A percentile compares a stretch with the other conserved stretches of the same genome.
These are phyloP conservation scores for Chrysoporthe austroafricana DNA, from an alignment of 2,329 filamentous ascomycete genomes.

Conservation along the genomic window DNA sequence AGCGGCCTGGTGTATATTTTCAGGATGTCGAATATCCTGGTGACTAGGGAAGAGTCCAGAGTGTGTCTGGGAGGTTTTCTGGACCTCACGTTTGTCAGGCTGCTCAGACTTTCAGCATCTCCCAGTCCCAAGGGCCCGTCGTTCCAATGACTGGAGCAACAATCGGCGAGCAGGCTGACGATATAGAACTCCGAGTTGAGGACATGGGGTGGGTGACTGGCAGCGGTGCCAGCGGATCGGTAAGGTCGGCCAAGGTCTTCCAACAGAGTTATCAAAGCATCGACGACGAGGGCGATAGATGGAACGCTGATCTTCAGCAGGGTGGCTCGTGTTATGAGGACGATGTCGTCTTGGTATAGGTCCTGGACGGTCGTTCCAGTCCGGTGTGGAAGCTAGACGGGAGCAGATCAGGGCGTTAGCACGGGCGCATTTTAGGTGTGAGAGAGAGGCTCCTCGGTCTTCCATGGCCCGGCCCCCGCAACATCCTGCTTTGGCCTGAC, in stretches of 20 bases:
- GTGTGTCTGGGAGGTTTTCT: constrained; percentile 40
- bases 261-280: constrained; percentile 59
- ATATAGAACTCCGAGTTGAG: constrained; percentile 68
- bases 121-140: constrained; percentile 30
- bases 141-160: constrained; percentile 65
- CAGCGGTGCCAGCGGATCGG: constrained; percentile 43
- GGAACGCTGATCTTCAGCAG: constrained; percentile 63
- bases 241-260: constrained; percentile 63
- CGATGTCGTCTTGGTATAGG: constrained; percentile 63
- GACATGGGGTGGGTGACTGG: constrained; percentile 61
- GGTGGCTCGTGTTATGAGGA: constrained; percentile 63
- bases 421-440: constrained; percentile 5
- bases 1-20: constrained; percentile 63
- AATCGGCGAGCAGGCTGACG: constrained; percentile 66
- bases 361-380: constrained; percentile 61
- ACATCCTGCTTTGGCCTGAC: neutral
- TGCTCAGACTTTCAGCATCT: constrained; percentile 8
- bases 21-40: constrained; percentile 58
- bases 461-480: neutral
- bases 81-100: constrained; percentile 30
- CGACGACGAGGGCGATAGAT: constrained; percentile 58
- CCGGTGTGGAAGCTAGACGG: constrained; percentile 61
- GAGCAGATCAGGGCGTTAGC: constrained; percentile 31
- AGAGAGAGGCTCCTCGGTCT: neutral
- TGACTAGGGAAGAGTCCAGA: constrained; percentile 56